Evolutionary conservation across 75 land plant genomes (phyloP), one percentile per base, ranked within the genome.

Genomic region (Pinus tabuliformis): DNA sequence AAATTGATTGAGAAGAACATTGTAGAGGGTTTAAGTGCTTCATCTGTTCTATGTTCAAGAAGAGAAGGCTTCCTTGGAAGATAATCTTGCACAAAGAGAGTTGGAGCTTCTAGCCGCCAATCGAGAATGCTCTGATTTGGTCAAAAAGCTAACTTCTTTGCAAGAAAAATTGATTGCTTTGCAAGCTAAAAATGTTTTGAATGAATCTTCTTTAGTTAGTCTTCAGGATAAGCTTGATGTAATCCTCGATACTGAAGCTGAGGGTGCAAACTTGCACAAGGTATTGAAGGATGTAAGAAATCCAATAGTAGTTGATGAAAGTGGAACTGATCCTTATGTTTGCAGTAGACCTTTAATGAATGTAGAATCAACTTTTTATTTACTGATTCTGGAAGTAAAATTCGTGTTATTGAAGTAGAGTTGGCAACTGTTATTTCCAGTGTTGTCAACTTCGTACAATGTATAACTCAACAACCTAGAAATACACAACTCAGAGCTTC

Each of bases 151-250:
- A 30, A 17, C 74, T 4, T 26, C n/a, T 61, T 15, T 77, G 4
- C 81, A 83, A 59, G 81, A 78, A 49, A 76, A 78, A 49, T 59
- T 82, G 18, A 57, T 26, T 37, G 30, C 26, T 17, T 75, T 82
- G 78, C 84, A 72, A 75, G 42, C 72, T 61, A 24, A 54, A 63
- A 85, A 82, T 79, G 74, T 78, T 33, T 76, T 64, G 57, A 73
- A 59, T 57, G 78, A 85, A 42, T 36, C 18, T 30, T 36, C 56
- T 18, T 45, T 85, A 28, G 22, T 72, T 42, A 78, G 26, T 58
- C 73, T 85, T 37, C 80, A 78, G 57, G 72, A 73, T 8, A 71
- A 73, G 62, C 56, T 85, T 13, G 87, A 85, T 68, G 26, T 59
- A 26, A 77, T 85, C n/a, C 56, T 75, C 59, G 77, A 78, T 28